Evolutionary conservation across 148 eudicot species (phyloP).

Genomic region (Dianthus caryophyllus): DNA sequence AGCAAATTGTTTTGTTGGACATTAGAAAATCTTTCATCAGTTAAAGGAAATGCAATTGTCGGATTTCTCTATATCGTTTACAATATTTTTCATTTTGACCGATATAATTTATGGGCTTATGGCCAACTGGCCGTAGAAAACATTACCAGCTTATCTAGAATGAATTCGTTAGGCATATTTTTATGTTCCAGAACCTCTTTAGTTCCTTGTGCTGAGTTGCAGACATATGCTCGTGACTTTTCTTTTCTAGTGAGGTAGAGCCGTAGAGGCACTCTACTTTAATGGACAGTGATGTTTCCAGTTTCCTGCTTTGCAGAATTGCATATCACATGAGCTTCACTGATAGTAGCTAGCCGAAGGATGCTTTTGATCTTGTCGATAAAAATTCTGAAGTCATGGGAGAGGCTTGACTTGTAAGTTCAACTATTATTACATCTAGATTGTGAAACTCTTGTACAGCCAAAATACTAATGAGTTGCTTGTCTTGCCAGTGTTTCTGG

Average conservation of each 20-base stretch:
- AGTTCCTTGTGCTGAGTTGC: not conserved
- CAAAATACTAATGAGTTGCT: slow-evolving; percentile 4
- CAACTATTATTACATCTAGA: not conserved
- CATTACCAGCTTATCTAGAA: not conserved
- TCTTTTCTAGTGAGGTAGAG: too few species aligned
- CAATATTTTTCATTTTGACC: too few species aligned
- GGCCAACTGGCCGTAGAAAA: too few species aligned
- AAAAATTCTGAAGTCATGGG: slow-evolving; percentile 84
- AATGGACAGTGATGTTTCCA: slow-evolving; percentile 16
- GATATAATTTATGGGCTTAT: too few species aligned
- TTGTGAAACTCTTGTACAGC: not conserved
- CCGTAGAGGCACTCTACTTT: not conserved
- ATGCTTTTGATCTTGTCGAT: slow-evolving; percentile 45
- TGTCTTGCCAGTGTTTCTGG: slow-evolving; percentile 51
- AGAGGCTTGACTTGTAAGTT: slow-evolving; percentile 85
- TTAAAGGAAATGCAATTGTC: not conserved
- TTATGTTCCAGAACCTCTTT: not conserved
- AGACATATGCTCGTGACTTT: not conserved
- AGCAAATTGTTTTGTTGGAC: not conserved
- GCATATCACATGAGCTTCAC: slow-evolving; percentile 78
- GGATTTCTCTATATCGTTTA: not conserved
- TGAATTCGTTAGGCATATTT: not conserved
- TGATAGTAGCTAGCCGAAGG: slow-evolving; percentile 74
- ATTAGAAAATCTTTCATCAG: not conserved
- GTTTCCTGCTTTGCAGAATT: slow-evolving; percentile 48